Percentiles rank a stretch among this genome's conserved stretches.
phyloP scores from a whole-genome alignment of 108 stramenopile genomes.

The Discostella pseudostelligera region DNA sequence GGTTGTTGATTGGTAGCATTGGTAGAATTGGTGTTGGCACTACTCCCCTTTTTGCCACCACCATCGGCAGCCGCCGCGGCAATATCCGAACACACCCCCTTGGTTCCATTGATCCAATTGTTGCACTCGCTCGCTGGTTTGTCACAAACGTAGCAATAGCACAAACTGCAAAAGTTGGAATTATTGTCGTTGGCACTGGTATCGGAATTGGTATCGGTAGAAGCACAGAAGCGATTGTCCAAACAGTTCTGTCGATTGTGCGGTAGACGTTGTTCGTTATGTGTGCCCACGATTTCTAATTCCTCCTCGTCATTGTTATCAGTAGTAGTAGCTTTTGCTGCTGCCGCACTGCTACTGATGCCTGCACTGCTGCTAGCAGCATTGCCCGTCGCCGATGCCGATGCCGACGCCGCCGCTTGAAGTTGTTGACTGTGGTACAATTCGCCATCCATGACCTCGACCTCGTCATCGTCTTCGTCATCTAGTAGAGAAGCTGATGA shows the following conservation, averaged over 20 bases:
- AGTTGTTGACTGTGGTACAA: neutral
- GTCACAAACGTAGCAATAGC: constrained; percentile 43
- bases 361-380: constrained; percentile 8
- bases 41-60: neutral
- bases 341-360: too few relatives aligned
- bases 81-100: neutral
- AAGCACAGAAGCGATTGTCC: constrained; percentile 12
- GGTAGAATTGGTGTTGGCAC: neutral
- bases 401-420: neutral
- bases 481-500: neutral
- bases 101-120: constrained; percentile 21
- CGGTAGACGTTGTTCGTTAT: constrained; percentile 21
- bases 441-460: constrained; percentile 10
- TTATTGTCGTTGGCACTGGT: constrained; percentile 2
- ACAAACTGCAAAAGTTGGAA: constrained; percentile 25
- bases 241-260: constrained; percentile 41
- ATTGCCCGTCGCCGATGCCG: neutral
- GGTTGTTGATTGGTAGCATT: neutral
- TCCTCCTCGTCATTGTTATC: constrained; percentile 23
- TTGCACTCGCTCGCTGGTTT: constrained; percentile 21
- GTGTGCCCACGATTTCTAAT: constrained; percentile 27
- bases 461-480: constrained; percentile 14
- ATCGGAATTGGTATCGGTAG: neutral
- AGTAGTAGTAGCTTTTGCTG: neutral
- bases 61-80: neutral